These are phyloP conservation scores for Podaxis rugospora DNA, from an alignment of 768 basidiomycete genomes.

Conservation along the genomic window DNA sequence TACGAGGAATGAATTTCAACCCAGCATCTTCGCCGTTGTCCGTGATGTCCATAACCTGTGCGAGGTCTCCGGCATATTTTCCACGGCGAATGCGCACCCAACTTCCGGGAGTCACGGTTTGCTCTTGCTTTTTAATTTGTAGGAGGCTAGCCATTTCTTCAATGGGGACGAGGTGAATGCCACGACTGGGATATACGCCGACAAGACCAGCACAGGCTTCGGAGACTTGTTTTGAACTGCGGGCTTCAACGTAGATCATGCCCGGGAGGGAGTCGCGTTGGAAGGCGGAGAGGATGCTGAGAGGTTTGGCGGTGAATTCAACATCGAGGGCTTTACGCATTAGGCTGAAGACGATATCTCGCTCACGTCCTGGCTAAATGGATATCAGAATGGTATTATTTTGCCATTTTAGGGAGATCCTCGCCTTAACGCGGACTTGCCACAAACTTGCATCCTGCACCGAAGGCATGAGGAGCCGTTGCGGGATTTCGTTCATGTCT, in stretches of 20 bases:
- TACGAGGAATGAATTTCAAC: conserved; percentile 93
- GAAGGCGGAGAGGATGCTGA: conserved; percentile 91
- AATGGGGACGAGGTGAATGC: conserved; percentile 84
- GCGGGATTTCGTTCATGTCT: conserved; percentile 91
- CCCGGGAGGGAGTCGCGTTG: conserved; percentile 93
- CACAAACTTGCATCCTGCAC: conserved; percentile 94
- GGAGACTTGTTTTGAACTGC: conserved; percentile 79
- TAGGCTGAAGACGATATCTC: conserved; percentile 89
- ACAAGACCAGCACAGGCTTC: conserved; percentile 87
- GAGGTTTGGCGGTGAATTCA: conserved; percentile 71
- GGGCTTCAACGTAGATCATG: conserved; percentile 95
- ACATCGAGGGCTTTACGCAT: conserved; percentile 90
- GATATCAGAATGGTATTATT: background rate
- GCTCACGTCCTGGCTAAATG: conserved; percentile 80
- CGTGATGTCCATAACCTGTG: conserved; percentile 91
- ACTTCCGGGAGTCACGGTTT: conserved; percentile 76
- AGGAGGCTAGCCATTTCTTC: conserved; percentile 97
- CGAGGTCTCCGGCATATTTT: conserved; percentile 91
- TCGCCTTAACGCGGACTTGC: conserved; percentile 91
- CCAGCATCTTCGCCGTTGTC: conserved; percentile 93
- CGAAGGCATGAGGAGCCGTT: conserved; percentile 91
- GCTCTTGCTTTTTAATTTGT: conserved; percentile 92
- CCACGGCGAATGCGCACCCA: conserved; percentile 97
- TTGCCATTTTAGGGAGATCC: conserved; percentile 10
- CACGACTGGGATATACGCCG: conserved; percentile 83